Evolutionary conservation across 2,329 filamentous ascomycete species (phyloP).

Genomic region (Phialocephala sp.): DNA sequence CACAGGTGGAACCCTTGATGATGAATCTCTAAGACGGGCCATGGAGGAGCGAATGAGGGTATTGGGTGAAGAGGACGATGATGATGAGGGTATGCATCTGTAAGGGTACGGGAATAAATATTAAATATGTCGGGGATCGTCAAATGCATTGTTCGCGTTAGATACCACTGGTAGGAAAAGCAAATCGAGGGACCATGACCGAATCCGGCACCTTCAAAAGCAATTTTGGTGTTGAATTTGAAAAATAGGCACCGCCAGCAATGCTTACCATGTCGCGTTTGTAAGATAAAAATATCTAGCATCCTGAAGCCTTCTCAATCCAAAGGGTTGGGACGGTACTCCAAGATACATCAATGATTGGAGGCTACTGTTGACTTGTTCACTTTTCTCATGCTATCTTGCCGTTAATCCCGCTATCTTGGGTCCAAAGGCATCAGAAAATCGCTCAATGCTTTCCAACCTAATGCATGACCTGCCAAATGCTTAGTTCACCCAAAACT

Average conservation of each 20-base stretch:
- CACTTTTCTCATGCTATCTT: not conserved
- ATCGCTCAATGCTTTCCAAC: not conserved
- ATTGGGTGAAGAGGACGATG: conserved; percentile 51
- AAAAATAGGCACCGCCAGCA: too few relatives aligned
- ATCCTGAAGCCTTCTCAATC: not conserved
- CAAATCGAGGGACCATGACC: not conserved
- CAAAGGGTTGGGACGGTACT: not conserved
- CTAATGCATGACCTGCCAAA: conserved; percentile 3
- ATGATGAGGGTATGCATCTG: conserved; percentile 67
- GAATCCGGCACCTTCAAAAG: not conserved
- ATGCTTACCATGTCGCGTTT: too few relatives aligned
- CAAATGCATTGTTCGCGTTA: conserved; percentile 31
- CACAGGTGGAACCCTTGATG: conserved; percentile 56
- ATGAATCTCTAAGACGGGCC: conserved; percentile 62
- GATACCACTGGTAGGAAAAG: conserved; percentile 31
- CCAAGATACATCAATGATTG: not conserved
- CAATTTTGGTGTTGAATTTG: too few relatives aligned
- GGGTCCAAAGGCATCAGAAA: not conserved
- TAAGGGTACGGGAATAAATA: conserved; percentile 43
- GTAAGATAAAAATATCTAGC: not conserved
- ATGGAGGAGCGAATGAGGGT: conserved; percentile 60
- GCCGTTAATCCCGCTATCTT: not conserved
- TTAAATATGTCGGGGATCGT: not conserved
- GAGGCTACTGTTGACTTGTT: not conserved
- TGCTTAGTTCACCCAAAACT: not conserved